phyloP scores from a whole-genome alignment of 441 rosid genomes.

The Sinapis alba region DNA sequence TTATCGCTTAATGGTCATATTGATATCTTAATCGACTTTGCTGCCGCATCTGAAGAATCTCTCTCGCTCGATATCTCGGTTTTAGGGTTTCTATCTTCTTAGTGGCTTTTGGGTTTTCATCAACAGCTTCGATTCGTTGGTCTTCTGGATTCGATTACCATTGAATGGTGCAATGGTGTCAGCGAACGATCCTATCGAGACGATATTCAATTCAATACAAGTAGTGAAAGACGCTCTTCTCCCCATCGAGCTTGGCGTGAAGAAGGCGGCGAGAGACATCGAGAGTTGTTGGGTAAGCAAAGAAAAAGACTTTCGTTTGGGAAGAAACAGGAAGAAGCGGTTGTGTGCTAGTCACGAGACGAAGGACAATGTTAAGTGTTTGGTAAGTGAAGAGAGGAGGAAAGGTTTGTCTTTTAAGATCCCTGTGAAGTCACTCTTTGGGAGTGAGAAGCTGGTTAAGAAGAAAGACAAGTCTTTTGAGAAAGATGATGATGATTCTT shows the following conservation, averaged over 20 bases:
- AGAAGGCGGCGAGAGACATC: constrained; percentile 76
- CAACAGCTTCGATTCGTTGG: constrained; percentile 11
- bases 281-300: constrained; percentile 69
- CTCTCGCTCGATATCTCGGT: background rate
- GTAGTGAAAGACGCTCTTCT: constrained; percentile 64
- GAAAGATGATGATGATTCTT: constrained; percentile 53
- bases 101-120: no score
- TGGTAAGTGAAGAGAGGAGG: constrained; percentile 59
- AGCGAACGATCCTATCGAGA: constrained; percentile 70
- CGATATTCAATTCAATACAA: constrained; percentile 72
- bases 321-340: constrained; percentile 48
- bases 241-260: constrained; percentile 77
- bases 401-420: constrained; percentile 63
- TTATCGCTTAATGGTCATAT: background rate
- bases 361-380: constrained; percentile 23
- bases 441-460: constrained; percentile 43
- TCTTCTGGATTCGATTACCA: constrained; percentile 13
- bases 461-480: constrained; percentile 51
- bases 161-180: constrained; percentile 61
- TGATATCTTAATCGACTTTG: constrained; percentile 28
- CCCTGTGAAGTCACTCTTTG: constrained; percentile 62
- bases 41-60: background rate
- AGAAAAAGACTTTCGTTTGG: constrained; percentile 39
- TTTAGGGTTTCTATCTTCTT: background rate
- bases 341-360: constrained; percentile 15